These are phyloP conservation scores for Lachnellula occidentalis DNA, from an alignment of 2,329 filamentous ascomycete genomes.

Conservation along the genomic window DNA sequence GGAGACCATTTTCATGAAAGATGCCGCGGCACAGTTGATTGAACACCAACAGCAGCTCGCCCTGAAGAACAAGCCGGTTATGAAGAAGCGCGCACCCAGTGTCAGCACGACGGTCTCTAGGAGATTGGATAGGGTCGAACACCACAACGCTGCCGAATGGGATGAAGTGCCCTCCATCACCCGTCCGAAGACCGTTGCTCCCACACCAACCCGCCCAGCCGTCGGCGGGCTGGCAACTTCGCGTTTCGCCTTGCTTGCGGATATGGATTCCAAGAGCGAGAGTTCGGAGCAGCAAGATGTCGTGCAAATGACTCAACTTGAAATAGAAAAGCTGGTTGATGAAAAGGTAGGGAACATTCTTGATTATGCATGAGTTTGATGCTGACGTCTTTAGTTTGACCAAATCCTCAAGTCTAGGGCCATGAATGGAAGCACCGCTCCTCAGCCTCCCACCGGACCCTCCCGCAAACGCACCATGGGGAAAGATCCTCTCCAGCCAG, in stretches of 20 bases:
- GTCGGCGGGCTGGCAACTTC: conserved; percentile 11
- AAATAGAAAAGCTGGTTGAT: conserved; percentile 14
- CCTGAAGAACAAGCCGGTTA: neutral
- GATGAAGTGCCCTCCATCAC: conserved; percentile 13
- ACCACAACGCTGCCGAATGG: conserved; percentile 21
- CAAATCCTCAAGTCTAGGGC: neutral
- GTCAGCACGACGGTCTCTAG: conserved; percentile 1
- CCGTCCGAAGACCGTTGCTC: neutral
- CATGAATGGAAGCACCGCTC: neutral
- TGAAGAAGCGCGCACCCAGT: neutral
- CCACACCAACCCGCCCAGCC: conserved; percentile 1
- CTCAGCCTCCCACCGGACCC: neutral
- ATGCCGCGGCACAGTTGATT: neutral
- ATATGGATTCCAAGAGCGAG: conserved; percentile 7
- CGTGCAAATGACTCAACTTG: conserved; percentile 6
- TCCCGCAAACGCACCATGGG: neutral
- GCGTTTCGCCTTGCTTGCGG: conserved; percentile 13
- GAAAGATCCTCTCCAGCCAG: conserved; percentile 10
- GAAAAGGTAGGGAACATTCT: conserved; percentile 12
- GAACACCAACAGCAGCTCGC: conserved; percentile 7
- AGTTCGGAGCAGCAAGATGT: conserved; percentile 1
- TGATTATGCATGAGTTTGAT: neutral
- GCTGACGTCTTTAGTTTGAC: neutral
- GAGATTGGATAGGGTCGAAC: conserved; percentile 14
- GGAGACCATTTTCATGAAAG: conserved; percentile 14